phyloP scores from a whole-genome alignment of 2,329 filamentous ascomycete genomes.

The Fusarium palustre region DNA sequence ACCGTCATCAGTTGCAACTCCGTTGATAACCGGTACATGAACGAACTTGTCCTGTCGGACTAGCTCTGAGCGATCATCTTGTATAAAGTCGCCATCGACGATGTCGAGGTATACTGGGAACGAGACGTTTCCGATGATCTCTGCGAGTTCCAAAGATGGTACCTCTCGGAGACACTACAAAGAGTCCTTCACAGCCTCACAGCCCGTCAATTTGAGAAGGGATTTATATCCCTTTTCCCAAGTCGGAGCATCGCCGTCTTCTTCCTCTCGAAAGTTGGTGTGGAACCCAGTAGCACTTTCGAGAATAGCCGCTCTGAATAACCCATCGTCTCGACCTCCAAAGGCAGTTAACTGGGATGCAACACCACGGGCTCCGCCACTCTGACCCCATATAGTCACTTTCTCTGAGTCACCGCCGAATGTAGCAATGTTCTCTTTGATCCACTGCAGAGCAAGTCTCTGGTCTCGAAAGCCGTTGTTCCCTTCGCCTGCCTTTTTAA shows the following conservation, averaged over 20 bases:
- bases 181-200: background rate
- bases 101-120: conserved; percentile 35
- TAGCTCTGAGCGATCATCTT: conserved; percentile 18
- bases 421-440: conserved; percentile 23
- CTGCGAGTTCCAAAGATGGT: conserved; percentile 19
- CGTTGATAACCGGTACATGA: conserved; percentile 18
- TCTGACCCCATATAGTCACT: conserved; percentile 35
- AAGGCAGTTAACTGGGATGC: conserved; percentile 34
- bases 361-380: conserved; percentile 30
- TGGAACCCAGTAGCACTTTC: conserved; percentile 32
- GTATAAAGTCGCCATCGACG: conserved; percentile 25
- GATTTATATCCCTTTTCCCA: conserved; percentile 26
- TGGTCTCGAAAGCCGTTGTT: conserved; percentile 38
- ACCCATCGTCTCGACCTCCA: conserved; percentile 8
- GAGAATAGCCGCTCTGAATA: conserved; percentile 34
- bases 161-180: conserved; percentile 29
- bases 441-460: conserved; percentile 30
- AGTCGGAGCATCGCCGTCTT: background rate
- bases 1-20: conserved; percentile 12
- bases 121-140: conserved; percentile 17
- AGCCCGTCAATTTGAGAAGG: background rate
- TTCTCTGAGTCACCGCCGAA: conserved; percentile 31
- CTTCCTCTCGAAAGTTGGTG: conserved; percentile 18
- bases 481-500: conserved; percentile 9
- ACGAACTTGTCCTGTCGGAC: conserved; percentile 23